These are phyloP conservation scores for Arthroderma uncinatum DNA, from an alignment of 2,329 filamentous ascomycete species.

Conservation along the genomic window DNA sequence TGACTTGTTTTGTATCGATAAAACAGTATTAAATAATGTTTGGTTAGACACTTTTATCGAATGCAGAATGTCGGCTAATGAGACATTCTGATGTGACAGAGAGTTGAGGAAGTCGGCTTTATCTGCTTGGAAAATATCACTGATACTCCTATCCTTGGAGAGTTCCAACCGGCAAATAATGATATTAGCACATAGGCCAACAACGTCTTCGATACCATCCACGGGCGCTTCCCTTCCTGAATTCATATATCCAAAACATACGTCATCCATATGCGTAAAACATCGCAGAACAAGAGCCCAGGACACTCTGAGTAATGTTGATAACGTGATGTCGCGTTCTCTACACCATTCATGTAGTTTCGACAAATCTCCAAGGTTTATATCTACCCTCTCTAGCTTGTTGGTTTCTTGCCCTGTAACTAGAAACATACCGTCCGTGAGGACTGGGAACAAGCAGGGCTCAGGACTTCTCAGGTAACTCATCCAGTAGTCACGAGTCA, in stretches of 20 bases:
- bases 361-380: conserved; percentile 5
- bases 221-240: conserved; percentile 45
- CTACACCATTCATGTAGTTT: conserved; percentile 21
- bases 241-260: conserved; percentile 45
- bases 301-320: conserved; percentile 41
- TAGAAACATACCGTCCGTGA: conserved; percentile 16
- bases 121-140: conserved; percentile 45
- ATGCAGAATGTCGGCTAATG: conserved; percentile 33
- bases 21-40: not conserved
- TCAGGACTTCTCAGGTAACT: conserved; percentile 28
- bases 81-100: conserved; percentile 52
- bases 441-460: conserved; percentile 31
- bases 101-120: conserved; percentile 47
- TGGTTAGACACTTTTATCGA: not conserved
- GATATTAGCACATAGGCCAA: conserved; percentile 34
- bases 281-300: conserved; percentile 43
- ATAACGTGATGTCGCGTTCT: conserved; percentile 30
- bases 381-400: conserved; percentile 14
- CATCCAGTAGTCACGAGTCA: conserved; percentile 33
- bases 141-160: conserved; percentile 26
- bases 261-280: conserved; percentile 38
- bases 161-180: conserved; percentile 32
- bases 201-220: conserved; percentile 37
- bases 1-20: not conserved
- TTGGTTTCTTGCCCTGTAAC: conserved; percentile 16